Evolutionary conservation across 139 green algal genomes (phyloP), one percentile per base, ranked within the genome.

Genomic region (Spirogloea muscicola): DNA sequence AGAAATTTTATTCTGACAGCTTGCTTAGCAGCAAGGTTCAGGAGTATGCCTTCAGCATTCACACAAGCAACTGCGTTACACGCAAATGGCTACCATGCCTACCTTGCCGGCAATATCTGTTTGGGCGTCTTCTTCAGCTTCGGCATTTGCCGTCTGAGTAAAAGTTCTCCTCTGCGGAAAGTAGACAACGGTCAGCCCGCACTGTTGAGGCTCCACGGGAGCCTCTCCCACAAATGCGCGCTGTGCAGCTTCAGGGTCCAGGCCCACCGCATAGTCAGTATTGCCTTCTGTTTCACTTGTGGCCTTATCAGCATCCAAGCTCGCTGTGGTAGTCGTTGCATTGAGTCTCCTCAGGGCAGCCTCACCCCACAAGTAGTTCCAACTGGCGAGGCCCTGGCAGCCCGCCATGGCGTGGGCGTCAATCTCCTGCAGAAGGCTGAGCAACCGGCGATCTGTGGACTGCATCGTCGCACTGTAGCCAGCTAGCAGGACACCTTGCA

Each of bases 401-500:
- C 25, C 31, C 7, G 9, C 33, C 16, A 37, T 13, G 10, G 10
- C 60, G 7, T 52, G 60, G 33, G 38, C 16, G 7, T 46, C 34
- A 21, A 68, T 49, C n/a, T 29, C n/a, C 25, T 33, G 60, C 60
- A 68, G 29, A 18, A 68, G 60, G 33, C n/a, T 7, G n/a, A 68
- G 60, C n/a, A 68, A 29, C 1, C 25, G 6, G 38, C 60, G 36
- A 39, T 68, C 60, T 21, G 21, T 27, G 29, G 37, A 25, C 38
- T 39, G 49, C 33, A 68, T 46, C 7, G 33, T 68, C 25, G 60
- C 60, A 25, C 7, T 16, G 38, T 68, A 68, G 38, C 25, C 33
- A 39, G 33, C 34, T 21, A 68, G 60, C 33, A 68, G 60, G n/a
- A 68, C n/a, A n/a, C n/a, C n/a, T n/a, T n/a, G n/a, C n/a, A n/a